phyloP scores from a whole-genome alignment of 1,139 yeast genomes.

The Candida albicans region DNA sequence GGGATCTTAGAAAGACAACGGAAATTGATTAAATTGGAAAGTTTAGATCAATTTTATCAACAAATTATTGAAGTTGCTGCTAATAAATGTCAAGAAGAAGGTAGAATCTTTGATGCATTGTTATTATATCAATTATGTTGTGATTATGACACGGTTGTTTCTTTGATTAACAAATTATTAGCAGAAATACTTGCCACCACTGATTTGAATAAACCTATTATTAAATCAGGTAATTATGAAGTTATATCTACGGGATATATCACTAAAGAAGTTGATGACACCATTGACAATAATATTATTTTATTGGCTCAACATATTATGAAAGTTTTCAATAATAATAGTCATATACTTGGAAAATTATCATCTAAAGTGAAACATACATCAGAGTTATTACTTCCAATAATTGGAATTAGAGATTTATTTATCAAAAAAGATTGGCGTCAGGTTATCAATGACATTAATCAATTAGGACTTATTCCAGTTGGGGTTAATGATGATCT shows the following conservation, averaged over 20 bases:
- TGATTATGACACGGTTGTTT: constrained; percentile 83
- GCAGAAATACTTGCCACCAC: constrained; percentile 78
- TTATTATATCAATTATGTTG: constrained; percentile 84
- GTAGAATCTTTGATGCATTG: constrained; percentile 83
- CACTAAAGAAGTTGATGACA: constrained; percentile 23
- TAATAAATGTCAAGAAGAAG: constrained; percentile 85
- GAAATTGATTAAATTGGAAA: constrained; percentile 58
- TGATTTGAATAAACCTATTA: constrained; percentile 67
- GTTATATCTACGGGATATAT: constrained; percentile 18
- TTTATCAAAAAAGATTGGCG: constrained; percentile 64
- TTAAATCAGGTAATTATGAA: constrained; percentile 37
- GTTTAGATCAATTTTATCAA: constrained; percentile 47
- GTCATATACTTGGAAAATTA: constrained; percentile 45
- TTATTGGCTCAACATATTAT: constrained; percentile 60
- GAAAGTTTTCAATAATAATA: constrained; percentile 52
- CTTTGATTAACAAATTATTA: constrained; percentile 70
- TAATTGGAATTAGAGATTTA: constrained; percentile 66
- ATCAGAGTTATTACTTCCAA: constrained; percentile 60
- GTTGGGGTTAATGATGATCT: constrained; percentile 43
- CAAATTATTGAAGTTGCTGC: constrained; percentile 87
- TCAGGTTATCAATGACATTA: constrained; percentile 56
- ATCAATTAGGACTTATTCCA: constrained; percentile 67
- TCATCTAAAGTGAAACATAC: constrained; percentile 57
- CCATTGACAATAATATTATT: constrained; percentile 49
- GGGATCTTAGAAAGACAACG: constrained; percentile 85